These are phyloP conservation scores for Auricularia sp. DNA, from an alignment of 768 basidiomycete genomes.

Conservation along the genomic window DNA sequence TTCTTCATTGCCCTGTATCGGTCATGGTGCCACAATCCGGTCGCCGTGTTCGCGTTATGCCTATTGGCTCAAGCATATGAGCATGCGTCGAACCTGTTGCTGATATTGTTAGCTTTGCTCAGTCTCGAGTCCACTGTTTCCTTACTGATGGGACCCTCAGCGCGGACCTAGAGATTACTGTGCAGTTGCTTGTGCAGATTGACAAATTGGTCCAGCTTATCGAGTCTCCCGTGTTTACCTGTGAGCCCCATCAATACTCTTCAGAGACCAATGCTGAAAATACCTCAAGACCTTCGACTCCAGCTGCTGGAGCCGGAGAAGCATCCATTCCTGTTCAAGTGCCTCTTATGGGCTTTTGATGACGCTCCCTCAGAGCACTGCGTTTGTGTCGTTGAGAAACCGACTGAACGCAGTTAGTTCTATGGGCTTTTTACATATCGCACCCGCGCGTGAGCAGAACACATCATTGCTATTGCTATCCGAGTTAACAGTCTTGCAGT, in stretches of 20 bases:
- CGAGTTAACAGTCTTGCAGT: not conserved
- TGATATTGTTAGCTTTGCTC: conserved; percentile 68
- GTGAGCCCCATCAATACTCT: conserved; percentile 32
- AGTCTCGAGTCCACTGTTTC: not conserved
- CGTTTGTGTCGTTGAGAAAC: conserved; percentile 89
- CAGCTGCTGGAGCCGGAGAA: conserved; percentile 94
- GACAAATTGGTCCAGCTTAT: conserved; percentile 97
- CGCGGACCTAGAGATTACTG: conserved; percentile 94
- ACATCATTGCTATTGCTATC: not conserved
- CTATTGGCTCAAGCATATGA: conserved; percentile 97
- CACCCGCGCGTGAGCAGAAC: conserved; percentile 64
- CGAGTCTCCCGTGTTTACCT: conserved; percentile 97
- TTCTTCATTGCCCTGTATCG: conserved; percentile 88
- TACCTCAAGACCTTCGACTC: conserved; percentile 60
- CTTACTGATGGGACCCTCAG: conserved; percentile 28
- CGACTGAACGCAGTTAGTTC: conserved; percentile 92
- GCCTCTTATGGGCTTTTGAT: conserved; percentile 95
- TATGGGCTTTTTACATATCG: conserved; percentile 84
- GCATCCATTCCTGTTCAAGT: conserved; percentile 95
- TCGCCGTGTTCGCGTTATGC: conserved; percentile 92
- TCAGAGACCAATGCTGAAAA: not conserved
- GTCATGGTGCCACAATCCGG: conserved; percentile 98
- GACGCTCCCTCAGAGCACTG: conserved; percentile 93
- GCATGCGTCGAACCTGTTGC: conserved; percentile 90
- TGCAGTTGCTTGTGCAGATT: conserved; percentile 86